Base-by-base conservation (phyloP, 805 yeast genomes). In the Wickerhamomyces bisporus region DNA sequence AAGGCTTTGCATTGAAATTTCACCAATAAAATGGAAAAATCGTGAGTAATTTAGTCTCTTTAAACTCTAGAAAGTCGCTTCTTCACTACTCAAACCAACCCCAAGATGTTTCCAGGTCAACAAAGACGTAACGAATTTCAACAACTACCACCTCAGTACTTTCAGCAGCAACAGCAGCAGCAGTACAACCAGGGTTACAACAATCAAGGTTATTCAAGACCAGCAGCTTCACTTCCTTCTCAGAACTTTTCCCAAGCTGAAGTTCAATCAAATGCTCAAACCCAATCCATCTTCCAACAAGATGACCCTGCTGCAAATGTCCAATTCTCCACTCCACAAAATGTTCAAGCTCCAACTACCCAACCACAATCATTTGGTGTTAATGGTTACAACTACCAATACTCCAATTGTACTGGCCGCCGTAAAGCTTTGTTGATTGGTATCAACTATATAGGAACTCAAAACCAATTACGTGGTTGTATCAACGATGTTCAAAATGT, bases 361-460 rank as follows among this genome's bases (percentile, higher is more conserved):
- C 14, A 26, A 15, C 45, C 50, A 6, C 55, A 50, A 38, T 41
- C 45, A 1, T 50, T 48, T 27, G 51, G 49, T 32, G 31, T 45
- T 21, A 27, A 40, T 19, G 47, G 47, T 8, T 43, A 43, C 18
- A 66, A 64, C 15, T 74, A 64, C 50, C 80, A 77, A 53, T 79
- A 79, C 58, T 81, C 91, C 10, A 72, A 76, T 50, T 81, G 89
- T 65, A 63, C 74, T 5, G 94, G 95, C 12, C 67, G 69, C 25
- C 73, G 78, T 43, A 86, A 86, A 60, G 95, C 95, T 2, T 57
- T 86, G 38, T 54, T 85, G 35, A 69, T 86, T 40, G 95, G 95
- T 11, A 79, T 82, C 57, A 86, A 86, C 62, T 86, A 86, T 60
- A 66, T 75, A 43, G 88, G 88, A 6, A 62, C 81, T 4, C 59